A percentile compares a stretch with the other conserved stretches of the same genome.
Evolutionary conservation across 225 moss, liverwort and hornwort genomes (phyloP).

Genomic region (Rhytidiadelphus loreus): DNA sequence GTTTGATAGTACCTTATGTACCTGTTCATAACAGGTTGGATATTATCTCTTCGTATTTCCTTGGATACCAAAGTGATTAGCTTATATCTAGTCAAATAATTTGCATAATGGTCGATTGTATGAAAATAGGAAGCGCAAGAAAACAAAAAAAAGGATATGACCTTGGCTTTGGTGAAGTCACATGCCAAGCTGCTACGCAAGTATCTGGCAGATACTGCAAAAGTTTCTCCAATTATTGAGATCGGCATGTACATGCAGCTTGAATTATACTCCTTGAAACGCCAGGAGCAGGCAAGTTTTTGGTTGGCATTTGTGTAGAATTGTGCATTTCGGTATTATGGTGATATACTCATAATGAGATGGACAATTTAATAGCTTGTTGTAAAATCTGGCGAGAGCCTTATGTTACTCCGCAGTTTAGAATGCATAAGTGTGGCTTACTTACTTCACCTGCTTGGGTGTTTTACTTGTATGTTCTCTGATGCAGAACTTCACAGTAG

Average conservation of each 20-base stretch:
- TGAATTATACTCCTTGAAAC: slow-evolving; percentile 74
- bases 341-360: not conserved
- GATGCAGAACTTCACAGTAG: slow-evolving; percentile 64
- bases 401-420: not conserved
- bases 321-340: not conserved
- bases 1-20: not conserved
- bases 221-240: slow-evolving; percentile 80
- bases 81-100: not conserved
- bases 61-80: not conserved
- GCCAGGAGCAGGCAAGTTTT: slow-evolving; percentile 72
- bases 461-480: not conserved
- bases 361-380: not conserved
- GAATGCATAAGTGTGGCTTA: not conserved
- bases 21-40: not conserved
- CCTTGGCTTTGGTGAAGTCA: slow-evolving; percentile 81
- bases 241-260: slow-evolving; percentile 88
- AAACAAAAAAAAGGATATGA: slow-evolving; percentile 74
- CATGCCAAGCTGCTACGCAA: slow-evolving; percentile 87
- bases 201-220: slow-evolving; percentile 81
- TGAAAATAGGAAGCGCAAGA: slow-evolving; percentile 70
- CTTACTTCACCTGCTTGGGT: not conserved
- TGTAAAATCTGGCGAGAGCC: not conserved
- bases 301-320: not conserved
- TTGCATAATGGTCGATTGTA: not conserved
- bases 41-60: not conserved